These are phyloP conservation scores for Suhomyces anneliseae DNA, from an alignment of 1,139 yeast genomes.

Conservation along the genomic window DNA sequence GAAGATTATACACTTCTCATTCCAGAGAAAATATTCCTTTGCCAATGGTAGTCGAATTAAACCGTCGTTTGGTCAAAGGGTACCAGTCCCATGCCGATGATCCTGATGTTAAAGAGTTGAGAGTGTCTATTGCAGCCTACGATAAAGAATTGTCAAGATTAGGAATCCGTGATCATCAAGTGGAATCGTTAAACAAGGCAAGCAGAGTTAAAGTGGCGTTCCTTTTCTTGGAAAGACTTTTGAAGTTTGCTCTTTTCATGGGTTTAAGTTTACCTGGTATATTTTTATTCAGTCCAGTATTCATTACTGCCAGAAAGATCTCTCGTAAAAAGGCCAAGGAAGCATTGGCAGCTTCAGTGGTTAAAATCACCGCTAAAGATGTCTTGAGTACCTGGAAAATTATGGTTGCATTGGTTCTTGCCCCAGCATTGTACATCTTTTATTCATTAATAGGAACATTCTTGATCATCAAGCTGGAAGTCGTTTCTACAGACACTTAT, in stretches of 20 bases:
- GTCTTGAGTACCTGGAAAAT: conserved; percentile 51
- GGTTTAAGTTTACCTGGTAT: conserved; percentile 81
- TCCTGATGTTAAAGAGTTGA: conserved; percentile 62
- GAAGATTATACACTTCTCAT: conserved; percentile 63
- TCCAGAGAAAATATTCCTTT: conserved; percentile 47
- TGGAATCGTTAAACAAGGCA: conserved; percentile 58
- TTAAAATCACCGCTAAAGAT: conserved; percentile 87
- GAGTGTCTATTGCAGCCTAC: conserved; percentile 62
- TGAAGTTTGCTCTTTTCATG: conserved; percentile 55
- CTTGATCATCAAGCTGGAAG: conserved; percentile 23
- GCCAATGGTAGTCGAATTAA: conserved; percentile 84
- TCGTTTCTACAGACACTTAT: conserved; percentile 13
- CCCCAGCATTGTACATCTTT: conserved; percentile 43
- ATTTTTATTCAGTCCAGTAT: conserved; percentile 81
- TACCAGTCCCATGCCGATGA: conserved; percentile 72
- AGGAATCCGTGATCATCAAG: conserved; percentile 88
- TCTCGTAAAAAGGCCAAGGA: conserved; percentile 70
- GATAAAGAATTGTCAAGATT: conserved; percentile 65
- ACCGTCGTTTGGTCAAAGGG: conserved; percentile 79
- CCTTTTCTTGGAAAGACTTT: conserved; percentile 52
- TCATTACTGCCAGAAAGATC: conserved; percentile 70
- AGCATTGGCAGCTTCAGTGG: conserved; percentile 87
- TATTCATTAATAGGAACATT: conserved; percentile 41
- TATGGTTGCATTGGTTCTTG: conserved; percentile 44
- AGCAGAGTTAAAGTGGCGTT: conserved; percentile 46